Conservation (phyloP, 2,329 filamentous ascomycete genomes). For the Fusarium sp. region DNA sequence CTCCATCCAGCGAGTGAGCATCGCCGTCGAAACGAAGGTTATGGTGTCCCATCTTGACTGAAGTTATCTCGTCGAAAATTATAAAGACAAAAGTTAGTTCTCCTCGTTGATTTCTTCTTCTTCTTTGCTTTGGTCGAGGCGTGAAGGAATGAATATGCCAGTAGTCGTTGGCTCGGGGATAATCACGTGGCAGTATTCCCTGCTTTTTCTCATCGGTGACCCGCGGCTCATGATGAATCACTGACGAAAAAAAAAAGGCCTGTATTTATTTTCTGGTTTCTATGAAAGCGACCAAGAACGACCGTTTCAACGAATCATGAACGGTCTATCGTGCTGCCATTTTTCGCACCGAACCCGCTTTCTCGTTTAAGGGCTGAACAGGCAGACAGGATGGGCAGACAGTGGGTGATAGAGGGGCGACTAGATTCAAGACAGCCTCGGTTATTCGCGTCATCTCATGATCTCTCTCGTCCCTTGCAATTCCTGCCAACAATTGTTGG, state of each 20-base stretch:
- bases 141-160: not conserved
- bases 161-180: slow-evolving; percentile 18
- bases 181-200: slow-evolving; percentile 22
- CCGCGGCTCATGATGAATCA: not conserved
- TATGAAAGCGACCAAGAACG: not conserved
- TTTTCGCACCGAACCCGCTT: slow-evolving; percentile 3
- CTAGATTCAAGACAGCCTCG: slow-evolving; percentile 14
- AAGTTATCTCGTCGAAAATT: not conserved
- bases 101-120: not conserved
- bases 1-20: slow-evolving; percentile 44
- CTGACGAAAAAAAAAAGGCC: not conserved
- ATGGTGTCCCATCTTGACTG: slow-evolving; percentile 42
- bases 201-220: not conserved
- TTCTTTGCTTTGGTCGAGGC: not conserved
- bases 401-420: not conserved
- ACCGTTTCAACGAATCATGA: not conserved
- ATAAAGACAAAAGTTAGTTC: not conserved
- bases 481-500: not conserved
- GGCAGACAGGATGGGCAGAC: not conserved
- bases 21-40: slow-evolving; percentile 49
- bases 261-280: not conserved
- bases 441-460: slow-evolving; percentile 14
- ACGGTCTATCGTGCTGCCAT: not conserved
- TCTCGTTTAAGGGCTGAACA: not conserved
- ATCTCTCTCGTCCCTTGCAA: slow-evolving; percentile 2